Evolutionary conservation across 139 green algal genomes (phyloP).

Genomic region (Picochlorum sp.): DNA sequence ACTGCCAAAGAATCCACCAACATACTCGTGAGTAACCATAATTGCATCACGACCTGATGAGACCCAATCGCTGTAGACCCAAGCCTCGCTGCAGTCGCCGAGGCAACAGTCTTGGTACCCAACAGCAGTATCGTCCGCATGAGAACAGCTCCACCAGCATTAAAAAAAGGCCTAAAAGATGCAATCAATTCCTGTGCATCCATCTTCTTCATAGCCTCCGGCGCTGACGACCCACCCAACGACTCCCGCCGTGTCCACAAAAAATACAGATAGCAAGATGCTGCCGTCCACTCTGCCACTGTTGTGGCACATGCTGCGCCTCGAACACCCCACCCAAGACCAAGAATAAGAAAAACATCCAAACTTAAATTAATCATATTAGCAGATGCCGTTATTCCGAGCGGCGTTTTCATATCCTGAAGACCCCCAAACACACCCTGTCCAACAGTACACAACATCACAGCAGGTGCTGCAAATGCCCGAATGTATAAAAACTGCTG

Average conservation of each 20-base stretch:
- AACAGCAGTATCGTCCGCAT: slow-evolving; percentile 56
- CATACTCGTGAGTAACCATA: slow-evolving; percentile 63
- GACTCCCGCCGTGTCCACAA: slow-evolving; percentile 24
- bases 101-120: slow-evolving; percentile 59
- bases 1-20: slow-evolving; percentile 63
- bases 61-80: slow-evolving; percentile 47
- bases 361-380: slow-evolving; percentile 63
- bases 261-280: slow-evolving; percentile 35
- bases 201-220: slow-evolving; percentile 3
- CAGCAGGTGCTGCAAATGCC: slow-evolving; percentile 48
- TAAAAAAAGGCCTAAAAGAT: slow-evolving; percentile 31
- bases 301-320: slow-evolving; percentile 49
- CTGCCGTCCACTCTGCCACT: slow-evolving; percentile 42
- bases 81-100: slow-evolving; percentile 50
- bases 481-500: slow-evolving; percentile 40
- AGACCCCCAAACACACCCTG: slow-evolving; percentile 61
- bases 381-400: slow-evolving; percentile 47
- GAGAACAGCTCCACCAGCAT: slow-evolving; percentile 49
- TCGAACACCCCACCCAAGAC: slow-evolving; percentile 30
- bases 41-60: slow-evolving; percentile 61
- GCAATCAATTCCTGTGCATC: neutral
- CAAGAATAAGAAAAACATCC: slow-evolving; percentile 32
- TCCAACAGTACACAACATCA: slow-evolving; percentile 46
- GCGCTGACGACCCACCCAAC: slow-evolving; percentile 17
- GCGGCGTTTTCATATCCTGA: slow-evolving; percentile 59